Evolutionary conservation across 73 alveolate genomes (phyloP), one percentile per base, ranked within the genome.

Genomic region (Paramecium primaurelia): DNA sequence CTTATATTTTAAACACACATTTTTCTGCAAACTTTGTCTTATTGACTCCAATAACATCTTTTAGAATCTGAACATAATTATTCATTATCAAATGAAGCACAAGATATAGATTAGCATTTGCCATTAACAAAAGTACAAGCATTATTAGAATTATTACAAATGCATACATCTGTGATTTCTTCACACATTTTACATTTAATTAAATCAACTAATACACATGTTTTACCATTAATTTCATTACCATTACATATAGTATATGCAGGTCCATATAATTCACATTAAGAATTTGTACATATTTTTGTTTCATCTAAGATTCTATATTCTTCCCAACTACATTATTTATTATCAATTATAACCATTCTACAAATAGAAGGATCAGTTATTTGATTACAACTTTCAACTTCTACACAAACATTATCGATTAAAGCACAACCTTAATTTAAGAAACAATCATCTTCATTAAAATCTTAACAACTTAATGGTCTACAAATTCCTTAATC

Each of bases 201-300:
- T 18, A 28, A 34, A 42, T 42, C 32, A 47, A 20, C n/a, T 14
- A 44, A 49, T 4, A 54, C 34, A 80, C 91, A 80, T 0, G 91
- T 80, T 45, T 45, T 26, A 42, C 91, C 91, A 44, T 80, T 80
- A 8, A 80, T 49, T 80, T 80, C 91, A 80, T 80, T 80, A 20
- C 91, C 91, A 49, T 80, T 80, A 44, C 91, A 80, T n/a, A 80
- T 47, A 1, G 91, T 37, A 14, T 73, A 73, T 6, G 87, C 87
- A 36, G 87, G 60, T 16, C 87, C 87, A 36, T 37, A 73, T 9
- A 73, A 38, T 73, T 40, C 59, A 38, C 87, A 73, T 73, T 73
- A 73, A 30, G 58, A 34, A 38, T 73, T 73, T 0, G 87, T 73
- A 73, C 87, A 73, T 6, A 37, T 12, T 73, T 73, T 73, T 1